These are phyloP conservation scores for Sphagnum contortum DNA, from an alignment of 225 moss, liverwort and hornwort species.

Conservation along the genomic window DNA sequence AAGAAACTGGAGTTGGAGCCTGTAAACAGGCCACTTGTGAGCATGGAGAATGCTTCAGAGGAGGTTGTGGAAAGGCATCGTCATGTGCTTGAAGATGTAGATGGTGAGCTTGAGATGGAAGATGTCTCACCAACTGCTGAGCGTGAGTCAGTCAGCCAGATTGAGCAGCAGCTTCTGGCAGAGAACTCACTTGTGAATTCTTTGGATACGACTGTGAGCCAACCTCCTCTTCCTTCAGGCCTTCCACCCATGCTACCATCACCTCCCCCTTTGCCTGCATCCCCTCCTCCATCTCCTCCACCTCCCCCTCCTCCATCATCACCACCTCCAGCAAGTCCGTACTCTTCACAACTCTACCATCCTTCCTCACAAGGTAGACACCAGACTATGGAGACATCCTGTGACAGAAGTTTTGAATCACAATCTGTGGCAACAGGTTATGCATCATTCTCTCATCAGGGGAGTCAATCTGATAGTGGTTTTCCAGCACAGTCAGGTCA, in stretches of 20 bases:
- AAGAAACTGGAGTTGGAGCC: conserved; percentile 19
- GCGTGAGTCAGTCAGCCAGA: conserved; percentile 24
- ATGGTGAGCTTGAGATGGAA: conserved; percentile 98
- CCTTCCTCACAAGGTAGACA: conserved; percentile 17
- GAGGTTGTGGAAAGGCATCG: conserved; percentile 59
- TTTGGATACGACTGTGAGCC: conserved; percentile 11
- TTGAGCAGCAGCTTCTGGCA: conserved; percentile 30
- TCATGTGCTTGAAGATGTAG: conserved; percentile 94
- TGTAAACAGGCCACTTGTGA: conserved; percentile 11
- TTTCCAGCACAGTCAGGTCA: conserved; percentile 17
- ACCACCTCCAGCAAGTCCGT: conserved; percentile 30
- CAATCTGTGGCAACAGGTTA: conserved; percentile 16
- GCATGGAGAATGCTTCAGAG: conserved; percentile 25
- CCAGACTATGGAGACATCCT: conserved; percentile 20
- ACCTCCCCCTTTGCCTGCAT: conserved; percentile 66
- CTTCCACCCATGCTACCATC: conserved; percentile 74
- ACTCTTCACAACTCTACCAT: conserved; percentile 12
- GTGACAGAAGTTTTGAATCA: conserved; percentile 20
- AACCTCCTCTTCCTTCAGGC: conserved; percentile 77
- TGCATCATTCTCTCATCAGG: conserved; percentile 12
- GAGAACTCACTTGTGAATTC: conserved; percentile 32
- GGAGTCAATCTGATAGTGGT: conserved; percentile 5
- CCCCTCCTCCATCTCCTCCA: conserved; percentile 79
- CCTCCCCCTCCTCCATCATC: conserved; percentile 44
- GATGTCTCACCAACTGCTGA: conserved; percentile 89